phyloP scores from a whole-genome alignment of 495 filamentous ascomycete genomes.

The Trichoderma gamsii region DNA sequence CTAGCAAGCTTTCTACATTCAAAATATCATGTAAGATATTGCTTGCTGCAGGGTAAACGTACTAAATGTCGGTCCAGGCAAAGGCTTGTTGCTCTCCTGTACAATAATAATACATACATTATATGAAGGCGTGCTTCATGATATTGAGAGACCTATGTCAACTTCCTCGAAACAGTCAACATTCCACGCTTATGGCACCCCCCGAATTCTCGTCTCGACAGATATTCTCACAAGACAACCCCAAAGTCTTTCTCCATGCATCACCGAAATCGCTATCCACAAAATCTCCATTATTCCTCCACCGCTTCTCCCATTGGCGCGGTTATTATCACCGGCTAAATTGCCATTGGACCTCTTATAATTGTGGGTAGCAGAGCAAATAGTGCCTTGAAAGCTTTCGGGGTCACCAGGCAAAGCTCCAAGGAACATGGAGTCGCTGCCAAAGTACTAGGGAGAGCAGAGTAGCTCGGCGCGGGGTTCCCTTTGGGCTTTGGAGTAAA shows the following conservation, averaged over 20 bases:
- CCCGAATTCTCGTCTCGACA: background rate
- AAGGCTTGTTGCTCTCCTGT: too few species aligned
- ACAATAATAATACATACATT: background rate
- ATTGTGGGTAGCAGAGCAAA: constrained; percentile 4
- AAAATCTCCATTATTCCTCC: background rate
- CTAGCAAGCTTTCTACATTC: too few species aligned
- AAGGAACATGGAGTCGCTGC: background rate
- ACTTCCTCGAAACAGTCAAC: background rate
- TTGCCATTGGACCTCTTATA: constrained; percentile 8
- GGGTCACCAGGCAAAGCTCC: background rate
- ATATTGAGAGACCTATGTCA: too few species aligned
- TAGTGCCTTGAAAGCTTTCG: background rate
- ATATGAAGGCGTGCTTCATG: too few species aligned
- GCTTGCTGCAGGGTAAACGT: too few species aligned
- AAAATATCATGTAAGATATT: too few species aligned
- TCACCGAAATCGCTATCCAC: background rate
- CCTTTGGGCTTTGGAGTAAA: background rate
- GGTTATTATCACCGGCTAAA: constrained; percentile 12
- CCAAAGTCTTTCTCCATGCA: background rate
- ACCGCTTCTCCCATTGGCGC: constrained; percentile 6
- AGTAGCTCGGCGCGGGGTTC: background rate
- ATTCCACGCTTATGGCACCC: background rate
- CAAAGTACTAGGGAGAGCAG: background rate
- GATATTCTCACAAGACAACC: background rate
- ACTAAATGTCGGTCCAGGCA: too few species aligned